These are phyloP conservation scores for Arctostaphylos glauca DNA, from an alignment of 148 eudicot species.

Conservation along the genomic window DNA sequence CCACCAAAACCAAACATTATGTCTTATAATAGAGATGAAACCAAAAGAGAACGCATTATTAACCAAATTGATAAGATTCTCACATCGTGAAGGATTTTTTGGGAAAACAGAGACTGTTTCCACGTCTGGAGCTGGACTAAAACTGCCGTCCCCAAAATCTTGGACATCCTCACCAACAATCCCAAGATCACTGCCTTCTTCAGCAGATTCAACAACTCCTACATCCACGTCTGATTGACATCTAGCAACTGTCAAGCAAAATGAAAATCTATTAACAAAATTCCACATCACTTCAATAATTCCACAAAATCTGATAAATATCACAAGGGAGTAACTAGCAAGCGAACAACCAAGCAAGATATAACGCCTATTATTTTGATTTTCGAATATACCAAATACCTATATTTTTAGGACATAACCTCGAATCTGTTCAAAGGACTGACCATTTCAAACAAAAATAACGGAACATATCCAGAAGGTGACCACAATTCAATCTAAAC, in stretches of 20 bases:
- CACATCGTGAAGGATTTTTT: conserved; percentile 67
- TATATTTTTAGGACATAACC: not conserved
- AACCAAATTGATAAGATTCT: not conserved
- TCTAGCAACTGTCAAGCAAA: conserved; percentile 53
- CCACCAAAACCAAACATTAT: not conserved
- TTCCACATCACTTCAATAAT: not conserved
- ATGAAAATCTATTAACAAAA: not conserved
- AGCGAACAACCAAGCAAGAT: not conserved
- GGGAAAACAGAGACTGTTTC: conserved; percentile 86
- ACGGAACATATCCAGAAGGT: not conserved
- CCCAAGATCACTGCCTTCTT: conserved; percentile 52
- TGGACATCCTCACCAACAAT: conserved; percentile 63
- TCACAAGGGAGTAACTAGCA: not conserved
- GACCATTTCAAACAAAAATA: not conserved
- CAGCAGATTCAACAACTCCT: conserved; percentile 36
- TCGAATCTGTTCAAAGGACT: not conserved
- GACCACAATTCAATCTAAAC: not conserved
- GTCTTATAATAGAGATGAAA: not conserved
- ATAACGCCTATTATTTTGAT: not conserved
- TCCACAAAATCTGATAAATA: not conserved
- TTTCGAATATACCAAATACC: not conserved
- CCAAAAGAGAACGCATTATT: not conserved
- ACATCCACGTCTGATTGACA: conserved; percentile 48
- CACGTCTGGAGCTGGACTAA: conserved; percentile 69
- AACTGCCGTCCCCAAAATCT: conserved; percentile 49